A percentile compares a stretch with the other conserved stretches of the same genome.
phyloP scores from a whole-genome alignment of 1,284 basidiomycete genomes.

The Ceratorhiza oryzae-sativae region DNA sequence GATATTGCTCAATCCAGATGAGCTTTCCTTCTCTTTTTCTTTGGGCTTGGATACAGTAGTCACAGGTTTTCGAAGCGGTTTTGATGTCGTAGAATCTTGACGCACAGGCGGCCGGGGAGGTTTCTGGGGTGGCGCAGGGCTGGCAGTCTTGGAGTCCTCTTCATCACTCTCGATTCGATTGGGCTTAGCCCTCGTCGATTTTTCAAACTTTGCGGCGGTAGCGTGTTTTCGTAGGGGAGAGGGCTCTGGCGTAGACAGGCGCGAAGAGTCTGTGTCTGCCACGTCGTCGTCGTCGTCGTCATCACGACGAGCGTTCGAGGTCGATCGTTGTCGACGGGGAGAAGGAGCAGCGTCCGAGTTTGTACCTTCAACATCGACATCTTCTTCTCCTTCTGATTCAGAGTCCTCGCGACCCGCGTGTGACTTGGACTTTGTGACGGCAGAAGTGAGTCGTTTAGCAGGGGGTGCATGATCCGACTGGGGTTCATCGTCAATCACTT shows the following conservation, averaged over 20 bases:
- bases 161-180: conserved; percentile 29
- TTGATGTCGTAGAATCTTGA: conserved; percentile 4
- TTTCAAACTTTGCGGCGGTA: background rate
- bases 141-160: background rate
- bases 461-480: conserved; percentile 14
- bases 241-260: conserved; percentile 2
- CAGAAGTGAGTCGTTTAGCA: conserved; percentile 15
- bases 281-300: conserved; percentile 17
- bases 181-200: background rate
- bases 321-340: background rate
- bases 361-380: conserved; percentile 20
- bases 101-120: conserved; percentile 15
- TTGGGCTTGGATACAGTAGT: conserved; percentile 8
- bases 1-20: conserved; percentile 5
- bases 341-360: background rate
- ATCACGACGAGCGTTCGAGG: background rate
- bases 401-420: background rate
- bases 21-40: background rate
- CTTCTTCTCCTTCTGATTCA: background rate
- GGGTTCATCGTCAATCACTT: conserved; percentile 7
- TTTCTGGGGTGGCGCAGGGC: background rate
- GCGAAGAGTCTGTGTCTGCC: conserved; percentile 2
- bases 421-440: conserved; percentile 1
- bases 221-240: conserved; percentile 6
- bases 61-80: conserved; percentile 30